Percentiles rank a stretch among this genome's conserved stretches.
Conservation (phyloP, 164 flowering plant genomes). For the Pachysandra terminalis region DNA sequence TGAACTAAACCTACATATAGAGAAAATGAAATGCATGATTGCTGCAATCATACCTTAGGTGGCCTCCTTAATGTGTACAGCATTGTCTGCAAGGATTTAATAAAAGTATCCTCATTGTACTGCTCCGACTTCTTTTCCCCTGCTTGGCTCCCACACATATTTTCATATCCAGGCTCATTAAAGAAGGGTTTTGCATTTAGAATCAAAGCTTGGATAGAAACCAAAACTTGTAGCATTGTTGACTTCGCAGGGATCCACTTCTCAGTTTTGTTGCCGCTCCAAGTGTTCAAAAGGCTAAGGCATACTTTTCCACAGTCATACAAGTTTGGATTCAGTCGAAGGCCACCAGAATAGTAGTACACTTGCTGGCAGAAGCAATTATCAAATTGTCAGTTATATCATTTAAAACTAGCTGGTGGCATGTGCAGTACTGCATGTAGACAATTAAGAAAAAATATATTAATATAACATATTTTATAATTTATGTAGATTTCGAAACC, state of each 20-base stretch:
- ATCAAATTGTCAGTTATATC: conserved; percentile 4
- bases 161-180: conserved; percentile 79
- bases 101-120: conserved; percentile 66
- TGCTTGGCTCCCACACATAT: conserved; percentile 23
- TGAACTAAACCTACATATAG: not conserved
- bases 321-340: conserved; percentile 80
- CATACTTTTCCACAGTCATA: conserved; percentile 84
- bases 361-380: conserved; percentile 50
- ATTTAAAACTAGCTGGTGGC: not conserved
- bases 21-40: not conserved
- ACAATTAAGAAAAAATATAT: too few relatives aligned
- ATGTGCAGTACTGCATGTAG: too few relatives aligned
- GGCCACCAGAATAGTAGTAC: conserved; percentile 76
- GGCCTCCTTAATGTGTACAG: conserved; percentile 57
- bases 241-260: conserved; percentile 72
- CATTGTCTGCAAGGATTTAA: conserved; percentile 70
- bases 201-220: conserved; percentile 86
- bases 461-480: too few relatives aligned
- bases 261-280: conserved; percentile 61
- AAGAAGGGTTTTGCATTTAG: conserved; percentile 81
- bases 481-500: too few relatives aligned
- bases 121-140: conserved; percentile 48
- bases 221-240: conserved; percentile 78
- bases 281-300: conserved; percentile 89
- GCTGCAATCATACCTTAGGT: conserved; percentile 52